Percentiles rank a stretch among this genome's conserved stretches.
Evolutionary conservation across 192 early-diverging fungal species (phyloP).

Genomic region (Coemansia sp.): DNA sequence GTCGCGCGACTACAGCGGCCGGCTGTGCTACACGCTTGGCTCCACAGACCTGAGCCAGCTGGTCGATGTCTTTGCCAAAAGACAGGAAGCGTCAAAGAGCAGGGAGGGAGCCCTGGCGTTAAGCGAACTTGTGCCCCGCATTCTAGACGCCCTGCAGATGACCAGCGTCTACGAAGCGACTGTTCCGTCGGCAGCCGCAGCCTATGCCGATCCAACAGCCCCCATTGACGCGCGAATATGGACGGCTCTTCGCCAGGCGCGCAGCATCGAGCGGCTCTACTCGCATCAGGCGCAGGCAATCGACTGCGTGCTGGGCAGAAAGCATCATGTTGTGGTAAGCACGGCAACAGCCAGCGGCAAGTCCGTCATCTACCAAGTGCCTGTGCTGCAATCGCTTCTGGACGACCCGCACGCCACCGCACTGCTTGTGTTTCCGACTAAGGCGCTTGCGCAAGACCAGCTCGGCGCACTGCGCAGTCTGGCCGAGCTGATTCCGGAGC

Average conservation of each 20-base stretch:
- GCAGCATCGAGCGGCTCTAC: slow-evolving; percentile 59
- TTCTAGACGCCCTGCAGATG: slow-evolving; percentile 14
- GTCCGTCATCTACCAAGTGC: slow-evolving; percentile 76
- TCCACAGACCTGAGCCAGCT: not conserved
- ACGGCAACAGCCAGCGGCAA: slow-evolving; percentile 85
- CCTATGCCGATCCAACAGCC: not conserved
- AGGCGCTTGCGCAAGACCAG: slow-evolving; percentile 85
- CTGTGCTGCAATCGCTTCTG: slow-evolving; percentile 61
- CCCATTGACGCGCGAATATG: not conserved
- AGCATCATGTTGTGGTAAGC: slow-evolving; percentile 63
- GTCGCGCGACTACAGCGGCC: slow-evolving; percentile 4
- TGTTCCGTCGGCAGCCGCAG: slow-evolving; percentile 1
- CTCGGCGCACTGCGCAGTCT: slow-evolving; percentile 53
- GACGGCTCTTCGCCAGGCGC: slow-evolving; percentile 1
- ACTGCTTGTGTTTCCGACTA: slow-evolving; percentile 78
- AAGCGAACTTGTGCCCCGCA: not conserved
- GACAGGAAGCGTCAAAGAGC: not conserved
- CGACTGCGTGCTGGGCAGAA: slow-evolving; percentile 20
- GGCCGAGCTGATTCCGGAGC: slow-evolving; percentile 17
- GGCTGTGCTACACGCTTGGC: not conserved
- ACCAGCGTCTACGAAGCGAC: not conserved
- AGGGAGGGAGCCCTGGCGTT: not conserved
- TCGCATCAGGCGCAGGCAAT: slow-evolving; percentile 76
- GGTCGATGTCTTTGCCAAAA: not conserved
- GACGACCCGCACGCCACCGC: slow-evolving; percentile 38